phyloP scores from a whole-genome alignment of 2,329 filamentous ascomycete genomes.

The Colletotrichum orchidophilum region DNA sequence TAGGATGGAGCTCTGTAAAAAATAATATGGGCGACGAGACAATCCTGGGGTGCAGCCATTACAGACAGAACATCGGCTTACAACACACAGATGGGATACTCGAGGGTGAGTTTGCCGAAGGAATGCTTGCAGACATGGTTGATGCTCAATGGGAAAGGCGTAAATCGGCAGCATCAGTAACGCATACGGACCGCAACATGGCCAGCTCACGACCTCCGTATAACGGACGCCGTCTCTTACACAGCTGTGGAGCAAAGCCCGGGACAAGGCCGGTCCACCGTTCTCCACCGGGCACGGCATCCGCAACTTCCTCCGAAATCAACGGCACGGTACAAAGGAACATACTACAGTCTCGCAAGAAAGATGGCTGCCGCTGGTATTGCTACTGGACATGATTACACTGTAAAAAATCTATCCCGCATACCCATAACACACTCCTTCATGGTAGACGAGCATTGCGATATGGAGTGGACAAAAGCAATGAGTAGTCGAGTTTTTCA shows the following conservation, averaged over 20 bases:
- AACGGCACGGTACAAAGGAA: not conserved
- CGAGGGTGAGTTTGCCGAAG: not conserved
- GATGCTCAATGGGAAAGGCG: not conserved
- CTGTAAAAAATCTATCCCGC: no score
- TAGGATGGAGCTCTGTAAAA: not conserved
- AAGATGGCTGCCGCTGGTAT: not conserved
- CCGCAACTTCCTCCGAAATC: not conserved
- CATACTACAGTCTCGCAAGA: not conserved
- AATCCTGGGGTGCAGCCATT: not conserved
- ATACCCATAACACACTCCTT: no score
- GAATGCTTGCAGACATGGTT: not conserved
- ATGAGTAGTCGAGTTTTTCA: no score
- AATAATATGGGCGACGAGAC: not conserved
- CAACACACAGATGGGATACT: not conserved
- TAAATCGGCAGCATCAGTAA: not conserved
- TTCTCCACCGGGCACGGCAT: not conserved
- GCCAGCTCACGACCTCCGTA: no score
- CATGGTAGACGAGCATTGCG: no score
- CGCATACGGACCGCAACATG: not conserved
- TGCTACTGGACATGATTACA: no score
- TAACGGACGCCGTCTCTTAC: not conserved
- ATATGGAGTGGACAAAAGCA: no score
- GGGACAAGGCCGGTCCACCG: not conserved
- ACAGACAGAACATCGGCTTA: not conserved
- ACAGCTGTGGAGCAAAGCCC: not conserved